Evolutionary conservation across 176 grass and related monocot genomes (phyloP).

Genomic region (barley (Hordeum vulgare)): MorexV3_pseudomolecules_assembly NC_058520.1:500717946-500718445

Average conservation of each 20-base stretch:
- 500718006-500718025: not conserved
- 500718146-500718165: not conserved
- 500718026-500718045: not conserved
- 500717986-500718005: not conserved
- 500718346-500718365: conserved; percentile 11
- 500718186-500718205: conserved; percentile 36
- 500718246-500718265: not conserved
- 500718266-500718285: not conserved
- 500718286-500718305: conserved; percentile 27
- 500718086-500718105: conserved; percentile 5
- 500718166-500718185: conserved; percentile 48
- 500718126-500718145: not conserved
- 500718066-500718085: not conserved
- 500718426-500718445: conserved; percentile 23
- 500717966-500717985: no score
- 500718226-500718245: not conserved
- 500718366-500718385: conserved; percentile 10
- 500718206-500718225: not conserved
- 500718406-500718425: not conserved
- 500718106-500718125: not conserved
- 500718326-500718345: conserved; percentile 33
- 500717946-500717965: no score
- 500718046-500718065: not conserved
- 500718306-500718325: conserved; percentile 33
- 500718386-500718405: conserved; percentile 19